These are phyloP conservation scores for Solanum sejunctum DNA, from an alignment of 257 asterid species.

Conservation along the genomic window DNA sequence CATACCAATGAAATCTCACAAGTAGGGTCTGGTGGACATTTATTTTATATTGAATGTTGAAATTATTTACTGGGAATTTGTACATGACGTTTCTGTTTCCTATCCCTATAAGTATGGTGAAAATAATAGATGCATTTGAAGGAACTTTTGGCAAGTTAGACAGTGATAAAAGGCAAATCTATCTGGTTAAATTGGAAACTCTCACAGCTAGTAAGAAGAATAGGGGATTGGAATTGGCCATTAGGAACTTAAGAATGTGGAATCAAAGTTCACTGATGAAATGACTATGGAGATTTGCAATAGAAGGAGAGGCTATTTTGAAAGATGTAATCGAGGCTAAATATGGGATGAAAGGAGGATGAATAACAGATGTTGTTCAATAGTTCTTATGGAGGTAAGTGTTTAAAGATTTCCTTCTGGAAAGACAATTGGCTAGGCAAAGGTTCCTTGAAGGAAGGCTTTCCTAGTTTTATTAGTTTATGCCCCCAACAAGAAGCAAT, in stretches of 20 bases:
- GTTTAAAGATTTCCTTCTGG: not conserved
- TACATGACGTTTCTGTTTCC: not conserved
- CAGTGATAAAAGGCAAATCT: not conserved
- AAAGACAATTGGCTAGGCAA: not conserved
- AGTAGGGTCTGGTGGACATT: not conserved
- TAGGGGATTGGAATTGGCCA: not conserved
- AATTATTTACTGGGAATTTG: not conserved
- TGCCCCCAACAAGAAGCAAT: not conserved
- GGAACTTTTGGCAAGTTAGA: not conserved
- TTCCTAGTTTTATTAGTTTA: not conserved
- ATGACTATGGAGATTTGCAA: not conserved
- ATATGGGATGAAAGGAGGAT: not conserved
- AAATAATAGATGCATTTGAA: not conserved
- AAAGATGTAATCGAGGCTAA: not conserved
- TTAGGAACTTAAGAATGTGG: not conserved
- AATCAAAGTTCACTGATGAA: not conserved
- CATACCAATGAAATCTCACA: no score
- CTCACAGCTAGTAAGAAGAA: not conserved
- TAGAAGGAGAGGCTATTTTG: not conserved
- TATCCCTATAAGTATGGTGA: not conserved
- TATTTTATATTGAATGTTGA: not conserved
- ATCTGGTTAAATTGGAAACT: not conserved
- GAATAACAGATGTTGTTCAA: not conserved
- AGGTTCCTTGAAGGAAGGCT: not conserved
- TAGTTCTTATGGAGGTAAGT: not conserved